phyloP scores from a whole-genome alignment of 1,139 yeast species.

The Geotrichum aggregatum region DNA sequence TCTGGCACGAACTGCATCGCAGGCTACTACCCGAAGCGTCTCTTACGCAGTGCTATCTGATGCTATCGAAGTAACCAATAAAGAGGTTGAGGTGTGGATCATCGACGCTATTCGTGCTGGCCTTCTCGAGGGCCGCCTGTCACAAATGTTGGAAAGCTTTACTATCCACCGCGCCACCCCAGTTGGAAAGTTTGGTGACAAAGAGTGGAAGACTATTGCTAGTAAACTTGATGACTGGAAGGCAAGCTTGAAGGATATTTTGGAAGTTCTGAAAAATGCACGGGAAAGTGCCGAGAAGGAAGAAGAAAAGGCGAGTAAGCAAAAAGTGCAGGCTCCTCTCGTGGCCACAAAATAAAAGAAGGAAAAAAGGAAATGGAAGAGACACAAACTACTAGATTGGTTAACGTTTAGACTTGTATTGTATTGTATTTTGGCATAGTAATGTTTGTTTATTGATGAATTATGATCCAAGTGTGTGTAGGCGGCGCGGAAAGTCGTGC shows the following conservation, averaged over 20 bases:
- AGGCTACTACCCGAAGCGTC: slow-evolving; percentile 31
- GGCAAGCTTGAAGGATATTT: slow-evolving; percentile 36
- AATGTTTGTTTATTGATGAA: slow-evolving; percentile 4
- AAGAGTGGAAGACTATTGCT: slow-evolving; percentile 41
- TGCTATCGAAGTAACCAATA: slow-evolving; percentile 36
- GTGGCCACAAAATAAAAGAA: slow-evolving; percentile 1
- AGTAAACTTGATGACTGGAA: slow-evolving; percentile 40
- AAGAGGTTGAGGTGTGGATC: slow-evolving; percentile 42
- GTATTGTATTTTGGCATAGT: slow-evolving; percentile 9
- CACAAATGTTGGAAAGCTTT: slow-evolving; percentile 40
- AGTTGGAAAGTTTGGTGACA: slow-evolving; percentile 39
- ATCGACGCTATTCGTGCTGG: slow-evolving; percentile 45
- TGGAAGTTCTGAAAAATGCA: slow-evolving; percentile 36
- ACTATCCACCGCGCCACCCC: slow-evolving; percentile 41
- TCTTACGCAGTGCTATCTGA: slow-evolving; percentile 38
- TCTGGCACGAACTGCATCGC: slow-evolving; percentile 29
- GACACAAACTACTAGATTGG: background rate
- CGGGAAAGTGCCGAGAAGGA: slow-evolving; percentile 34
- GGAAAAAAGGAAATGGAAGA: background rate
- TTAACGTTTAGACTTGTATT: slow-evolving; percentile 11
- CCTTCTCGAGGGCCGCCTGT: slow-evolving; percentile 44
- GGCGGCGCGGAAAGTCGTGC: too few species aligned
- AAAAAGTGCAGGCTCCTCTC: slow-evolving; percentile 3
- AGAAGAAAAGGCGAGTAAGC: slow-evolving; percentile 22
- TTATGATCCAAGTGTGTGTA: background rate